Evolutionary conservation across 768 basidiomycete genomes (phyloP).

Genomic region (Daedaleopsis sinensis): DNA sequence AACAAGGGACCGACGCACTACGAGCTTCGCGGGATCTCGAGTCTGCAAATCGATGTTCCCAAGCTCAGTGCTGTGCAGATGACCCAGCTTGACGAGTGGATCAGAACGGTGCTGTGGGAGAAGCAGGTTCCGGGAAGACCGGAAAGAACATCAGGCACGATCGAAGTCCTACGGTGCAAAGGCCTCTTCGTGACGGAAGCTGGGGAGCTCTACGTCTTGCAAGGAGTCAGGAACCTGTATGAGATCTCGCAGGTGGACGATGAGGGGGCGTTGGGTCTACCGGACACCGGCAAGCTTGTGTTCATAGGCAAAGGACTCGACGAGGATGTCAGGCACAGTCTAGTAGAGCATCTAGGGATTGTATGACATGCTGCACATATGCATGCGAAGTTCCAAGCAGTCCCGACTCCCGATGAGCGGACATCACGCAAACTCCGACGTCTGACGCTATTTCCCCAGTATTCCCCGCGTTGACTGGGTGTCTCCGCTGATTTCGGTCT

Average conservation of each 20-base stretch:
- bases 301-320: conserved; percentile 84
- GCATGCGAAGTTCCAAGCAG: not conserved
- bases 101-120: conserved; percentile 86
- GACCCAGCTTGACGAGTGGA: conserved; percentile 72
- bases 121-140: conserved; percentile 45
- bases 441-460: too few relatives aligned
- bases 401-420: not conserved
- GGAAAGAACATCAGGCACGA: conserved; percentile 15
- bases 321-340: conserved; percentile 54
- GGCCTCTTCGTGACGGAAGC: conserved; percentile 65
- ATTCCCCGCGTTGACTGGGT: too few relatives aligned
- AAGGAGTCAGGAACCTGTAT: conserved; percentile 91
- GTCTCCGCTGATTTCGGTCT: too few relatives aligned
- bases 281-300: conserved; percentile 77
- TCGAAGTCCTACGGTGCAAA: conserved; percentile 86
- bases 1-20: conserved; percentile 51
- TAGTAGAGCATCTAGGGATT: conserved; percentile 33
- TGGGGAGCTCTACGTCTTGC: conserved; percentile 73
- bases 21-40: conserved; percentile 81
- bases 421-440: not conserved
- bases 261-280: conserved; percentile 47
- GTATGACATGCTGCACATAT: not conserved
- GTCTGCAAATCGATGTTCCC: conserved; percentile 72
- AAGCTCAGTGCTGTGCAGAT: conserved; percentile 51
- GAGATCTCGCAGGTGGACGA: conserved; percentile 61